Conservation (phyloP, 441 rosid genomes). For the Raphanus hybrid region DNA sequence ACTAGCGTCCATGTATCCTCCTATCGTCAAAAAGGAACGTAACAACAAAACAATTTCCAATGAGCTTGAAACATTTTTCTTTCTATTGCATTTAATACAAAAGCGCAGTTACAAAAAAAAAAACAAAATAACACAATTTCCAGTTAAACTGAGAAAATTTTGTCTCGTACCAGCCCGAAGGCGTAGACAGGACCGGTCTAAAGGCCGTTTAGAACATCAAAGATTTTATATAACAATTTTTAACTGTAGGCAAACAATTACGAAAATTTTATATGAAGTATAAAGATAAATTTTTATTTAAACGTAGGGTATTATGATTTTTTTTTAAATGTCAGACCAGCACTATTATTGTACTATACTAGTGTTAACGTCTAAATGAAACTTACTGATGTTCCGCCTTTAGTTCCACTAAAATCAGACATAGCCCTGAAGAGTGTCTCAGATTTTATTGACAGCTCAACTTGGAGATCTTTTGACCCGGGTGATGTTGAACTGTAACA, state of each 20-base stretch:
- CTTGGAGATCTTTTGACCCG: not conserved
- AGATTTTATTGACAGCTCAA: not conserved
- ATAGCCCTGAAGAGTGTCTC: not conserved
- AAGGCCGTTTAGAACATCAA: too few relatives aligned
- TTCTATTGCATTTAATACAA: too few relatives aligned
- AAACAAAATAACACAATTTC: not conserved
- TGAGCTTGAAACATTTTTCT: too few relatives aligned
- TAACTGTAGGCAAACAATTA: too few relatives aligned
- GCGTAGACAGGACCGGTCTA: too few relatives aligned
- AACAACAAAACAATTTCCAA: not conserved
- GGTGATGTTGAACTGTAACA: not conserved
- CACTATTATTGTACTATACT: not conserved
- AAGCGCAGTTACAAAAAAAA: too few relatives aligned
- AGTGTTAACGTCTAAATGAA: not conserved
- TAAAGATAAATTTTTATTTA: too few relatives aligned
- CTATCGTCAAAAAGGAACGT: not conserved
- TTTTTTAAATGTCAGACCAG: too few relatives aligned
- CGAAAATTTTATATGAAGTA: too few relatives aligned
- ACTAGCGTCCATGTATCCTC: not conserved
- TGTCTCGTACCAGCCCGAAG: too few relatives aligned
- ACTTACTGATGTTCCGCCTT: not conserved
- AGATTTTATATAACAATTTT: too few relatives aligned
- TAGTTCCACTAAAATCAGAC: not conserved
- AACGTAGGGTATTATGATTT: too few relatives aligned
- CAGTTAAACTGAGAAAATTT: not conserved